These are phyloP conservation scores for Saccharomyces hybrid DNA, from an alignment of 1,139 yeast genomes.

Conservation along the genomic window DNA sequence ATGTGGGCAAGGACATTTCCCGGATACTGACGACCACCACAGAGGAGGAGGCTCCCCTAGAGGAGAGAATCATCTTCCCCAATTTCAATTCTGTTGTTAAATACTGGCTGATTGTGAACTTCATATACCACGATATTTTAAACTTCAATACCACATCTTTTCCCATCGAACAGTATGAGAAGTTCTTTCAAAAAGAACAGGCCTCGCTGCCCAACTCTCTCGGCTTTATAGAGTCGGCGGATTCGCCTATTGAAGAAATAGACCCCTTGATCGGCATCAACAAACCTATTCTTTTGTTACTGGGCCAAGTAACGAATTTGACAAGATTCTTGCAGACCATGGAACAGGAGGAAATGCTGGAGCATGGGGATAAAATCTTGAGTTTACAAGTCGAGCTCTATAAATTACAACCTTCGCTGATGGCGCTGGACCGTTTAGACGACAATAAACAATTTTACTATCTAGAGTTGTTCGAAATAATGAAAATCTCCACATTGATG, in stretches of 20 bases:
- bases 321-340: slow-evolving; percentile 31
- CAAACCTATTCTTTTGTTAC: slow-evolving; percentile 52
- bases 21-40: slow-evolving; percentile 33
- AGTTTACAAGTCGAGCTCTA: background rate
- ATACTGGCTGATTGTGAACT: slow-evolving; percentile 72
- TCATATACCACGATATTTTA: slow-evolving; percentile 72
- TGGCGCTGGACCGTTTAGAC: background rate
- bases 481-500: slow-evolving; percentile 61
- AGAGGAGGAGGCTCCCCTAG: background rate
- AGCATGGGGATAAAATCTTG: background rate
- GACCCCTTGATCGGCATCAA: slow-evolving; percentile 72
- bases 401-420: slow-evolving; percentile 8
- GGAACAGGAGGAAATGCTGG: background rate
- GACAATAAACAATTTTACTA: slow-evolving; percentile 19
- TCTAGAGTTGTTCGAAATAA: slow-evolving; percentile 61
- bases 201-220: slow-evolving; percentile 4
- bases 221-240: slow-evolving; percentile 8
- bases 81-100: slow-evolving; percentile 21
- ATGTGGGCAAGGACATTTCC: slow-evolving; percentile 45
- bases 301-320: slow-evolving; percentile 63
- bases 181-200: slow-evolving; percentile 38
- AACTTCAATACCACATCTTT: slow-evolving; percentile 54
- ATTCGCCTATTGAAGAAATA: slow-evolving; percentile 33
- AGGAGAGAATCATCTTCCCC: slow-evolving; percentile 40
- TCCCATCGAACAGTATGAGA: slow-evolving; percentile 48